Evolutionary conservation across 2,329 filamentous ascomycete species (phyloP).

Genomic region (Anthostomella pinea): DNA sequence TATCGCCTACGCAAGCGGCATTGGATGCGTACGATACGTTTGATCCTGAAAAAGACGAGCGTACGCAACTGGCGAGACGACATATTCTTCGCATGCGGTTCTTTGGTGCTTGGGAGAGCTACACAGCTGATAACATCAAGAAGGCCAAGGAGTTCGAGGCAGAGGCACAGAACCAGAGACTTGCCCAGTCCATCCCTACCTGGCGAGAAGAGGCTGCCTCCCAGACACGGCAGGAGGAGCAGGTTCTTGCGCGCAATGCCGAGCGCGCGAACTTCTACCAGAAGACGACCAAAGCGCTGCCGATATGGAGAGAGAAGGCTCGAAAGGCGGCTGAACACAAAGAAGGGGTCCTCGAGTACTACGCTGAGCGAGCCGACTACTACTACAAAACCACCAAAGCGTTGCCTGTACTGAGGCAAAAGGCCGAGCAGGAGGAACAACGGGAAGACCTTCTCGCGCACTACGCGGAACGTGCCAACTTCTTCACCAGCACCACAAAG

Average conservation of each 20-base stretch:
- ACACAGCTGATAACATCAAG: constrained; percentile 23
- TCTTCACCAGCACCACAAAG: constrained; percentile 26
- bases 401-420: constrained; percentile 21
- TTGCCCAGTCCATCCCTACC: constrained; percentile 12
- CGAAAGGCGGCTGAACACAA: constrained; percentile 10
- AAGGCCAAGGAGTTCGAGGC: constrained; percentile 24
- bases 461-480: constrained; percentile 29
- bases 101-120: constrained; percentile 31
- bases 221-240: constrained; percentile 17
- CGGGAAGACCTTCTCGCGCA: constrained; percentile 21
- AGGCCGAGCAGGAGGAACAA: constrained; percentile 16
- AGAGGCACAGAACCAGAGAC: constrained; percentile 15
- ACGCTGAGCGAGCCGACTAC: constrained; percentile 27
- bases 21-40: constrained; percentile 6
- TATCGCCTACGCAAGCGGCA: too few relatives aligned
- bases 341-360: constrained; percentile 21
- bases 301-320: constrained; percentile 25
- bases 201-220: constrained; percentile 22
- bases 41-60: constrained; percentile 28
- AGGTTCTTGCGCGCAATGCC: constrained; percentile 16
- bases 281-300: constrained; percentile 19
- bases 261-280: constrained; percentile 22
- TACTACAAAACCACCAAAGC: constrained; percentile 24
- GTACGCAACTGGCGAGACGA: constrained; percentile 30
- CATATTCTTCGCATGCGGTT: constrained; percentile 35